Conservation (phyloP, 2,329 filamentous ascomycete genomes). For the Teratosphaeria pseudoeucalypti region DNA sequence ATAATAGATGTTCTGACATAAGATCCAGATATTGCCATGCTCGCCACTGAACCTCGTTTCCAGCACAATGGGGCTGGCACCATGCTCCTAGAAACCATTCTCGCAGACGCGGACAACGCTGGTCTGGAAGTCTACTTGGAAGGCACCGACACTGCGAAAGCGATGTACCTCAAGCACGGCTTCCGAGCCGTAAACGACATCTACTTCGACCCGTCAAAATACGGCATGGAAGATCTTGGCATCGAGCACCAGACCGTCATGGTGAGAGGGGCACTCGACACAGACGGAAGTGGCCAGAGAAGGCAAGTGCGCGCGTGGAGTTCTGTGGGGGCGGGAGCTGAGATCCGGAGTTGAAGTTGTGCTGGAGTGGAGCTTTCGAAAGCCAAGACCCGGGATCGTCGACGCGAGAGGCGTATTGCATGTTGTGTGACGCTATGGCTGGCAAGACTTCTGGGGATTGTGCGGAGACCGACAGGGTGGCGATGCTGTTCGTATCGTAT, state of each 20-base stretch:
- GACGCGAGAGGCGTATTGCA: not conserved
- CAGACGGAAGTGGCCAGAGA: not conserved
- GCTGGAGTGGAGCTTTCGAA: not conserved
- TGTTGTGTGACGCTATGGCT: not conserved
- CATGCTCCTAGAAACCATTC: slow-evolving; percentile 30
- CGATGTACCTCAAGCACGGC: slow-evolving; percentile 24
- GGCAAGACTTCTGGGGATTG: not conserved
- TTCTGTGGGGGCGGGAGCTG: not conserved
- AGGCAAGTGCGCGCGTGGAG: not conserved
- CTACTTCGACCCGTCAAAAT: slow-evolving; percentile 21
- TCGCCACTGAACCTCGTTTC: slow-evolving; percentile 32
- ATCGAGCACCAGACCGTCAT: slow-evolving; percentile 24
- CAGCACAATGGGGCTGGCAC: slow-evolving; percentile 33
- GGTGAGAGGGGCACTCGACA: slow-evolving; percentile 9
- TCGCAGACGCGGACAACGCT: slow-evolving; percentile 32
- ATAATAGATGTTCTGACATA: not conserved
- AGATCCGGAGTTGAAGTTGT: not conserved
- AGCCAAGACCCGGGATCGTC: not conserved
- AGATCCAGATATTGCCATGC: slow-evolving; percentile 22
- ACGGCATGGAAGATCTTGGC: slow-evolving; percentile 16
- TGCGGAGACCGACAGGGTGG: not conserved
- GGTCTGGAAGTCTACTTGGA: slow-evolving; percentile 33
- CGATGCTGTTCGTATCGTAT: not conserved
- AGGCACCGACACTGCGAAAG: slow-evolving; percentile 25
- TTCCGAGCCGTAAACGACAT: slow-evolving; percentile 22